Conservation (phyloP, 2,329 filamentous ascomycete genomes). For the Colletotrichum musae region DNA sequence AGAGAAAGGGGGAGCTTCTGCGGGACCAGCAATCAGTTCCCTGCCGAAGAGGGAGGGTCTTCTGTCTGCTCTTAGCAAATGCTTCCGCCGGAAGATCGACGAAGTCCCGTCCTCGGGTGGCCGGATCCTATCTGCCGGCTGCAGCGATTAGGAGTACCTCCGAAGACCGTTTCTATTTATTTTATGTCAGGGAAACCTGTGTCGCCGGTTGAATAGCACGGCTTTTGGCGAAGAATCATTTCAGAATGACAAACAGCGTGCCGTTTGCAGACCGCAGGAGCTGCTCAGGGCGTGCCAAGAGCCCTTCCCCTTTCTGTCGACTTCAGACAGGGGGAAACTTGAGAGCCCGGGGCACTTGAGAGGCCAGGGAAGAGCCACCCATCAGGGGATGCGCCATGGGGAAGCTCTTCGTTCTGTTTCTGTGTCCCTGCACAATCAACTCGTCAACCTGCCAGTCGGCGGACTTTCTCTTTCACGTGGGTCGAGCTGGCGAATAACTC, state of each 20-base stretch:
- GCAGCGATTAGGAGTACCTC: conserved; percentile 12
- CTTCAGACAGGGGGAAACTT: conserved; percentile 3
- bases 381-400: conserved; percentile 11
- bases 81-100: conserved; percentile 14
- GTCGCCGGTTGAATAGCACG: not conserved
- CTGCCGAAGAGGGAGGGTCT: too few species aligned
- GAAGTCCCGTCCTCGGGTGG: conserved; percentile 9
- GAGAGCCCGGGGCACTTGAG: not conserved
- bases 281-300: conserved; percentile 1
- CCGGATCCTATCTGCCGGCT: conserved; percentile 4
- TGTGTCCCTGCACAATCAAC: not conserved
- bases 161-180: not conserved
- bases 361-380: conserved; percentile 3
- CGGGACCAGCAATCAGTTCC: too few species aligned
- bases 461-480: conserved; percentile 31
- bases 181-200: conserved; percentile 5
- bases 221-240: not conserved
- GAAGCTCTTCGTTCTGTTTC: not conserved
- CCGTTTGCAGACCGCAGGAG: conserved; percentile 4
- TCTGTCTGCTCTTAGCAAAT: too few species aligned
- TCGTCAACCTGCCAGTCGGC: conserved; percentile 21
- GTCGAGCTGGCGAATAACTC: conserved; percentile 22
- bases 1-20: too few species aligned
- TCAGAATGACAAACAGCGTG: not conserved
- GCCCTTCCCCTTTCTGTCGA: conserved; percentile 12